Conservation (phyloP, 1,139 yeast genomes). For the Tardiomyces digboiensis region DNA sequence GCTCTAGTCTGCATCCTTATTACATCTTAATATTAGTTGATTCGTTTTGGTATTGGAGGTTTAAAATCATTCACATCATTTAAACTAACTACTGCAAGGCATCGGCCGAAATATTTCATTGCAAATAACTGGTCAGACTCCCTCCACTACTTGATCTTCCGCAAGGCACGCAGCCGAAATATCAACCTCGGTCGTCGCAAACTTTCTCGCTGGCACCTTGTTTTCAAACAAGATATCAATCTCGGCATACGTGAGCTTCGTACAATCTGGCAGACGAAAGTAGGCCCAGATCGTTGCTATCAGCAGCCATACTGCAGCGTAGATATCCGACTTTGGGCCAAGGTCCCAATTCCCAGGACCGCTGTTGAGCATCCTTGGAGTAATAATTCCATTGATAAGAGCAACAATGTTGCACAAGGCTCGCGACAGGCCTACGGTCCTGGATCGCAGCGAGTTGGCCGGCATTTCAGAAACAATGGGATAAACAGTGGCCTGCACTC, state of each 20-base stretch:
- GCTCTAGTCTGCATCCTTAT: too few relatives aligned
- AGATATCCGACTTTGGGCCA: slow-evolving; percentile 49
- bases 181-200: slow-evolving; percentile 1
- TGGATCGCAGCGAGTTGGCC: slow-evolving; percentile 44
- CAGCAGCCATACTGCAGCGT: slow-evolving; percentile 37
- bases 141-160: too few relatives aligned
- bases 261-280: slow-evolving; percentile 37
- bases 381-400: slow-evolving; percentile 36
- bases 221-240: slow-evolving; percentile 32
- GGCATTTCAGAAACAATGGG: slow-evolving; percentile 51
- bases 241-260: slow-evolving; percentile 31
- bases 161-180: background rate
- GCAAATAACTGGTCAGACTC: too few relatives aligned
- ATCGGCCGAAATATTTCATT: too few relatives aligned
- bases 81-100: too few relatives aligned
- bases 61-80: too few relatives aligned
- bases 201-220: background rate
- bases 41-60: too few relatives aligned
- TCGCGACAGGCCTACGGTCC: slow-evolving; percentile 48
- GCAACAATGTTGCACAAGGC: slow-evolving; percentile 34
- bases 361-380: slow-evolving; percentile 54
- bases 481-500: slow-evolving; percentile 52
- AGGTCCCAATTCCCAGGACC: slow-evolving; percentile 42
- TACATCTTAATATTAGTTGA: too few relatives aligned
- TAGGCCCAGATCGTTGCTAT: slow-evolving; percentile 30